Base-by-base conservation (phyloP, 257 asterid genomes). In the Salvia splendens region DNA sequence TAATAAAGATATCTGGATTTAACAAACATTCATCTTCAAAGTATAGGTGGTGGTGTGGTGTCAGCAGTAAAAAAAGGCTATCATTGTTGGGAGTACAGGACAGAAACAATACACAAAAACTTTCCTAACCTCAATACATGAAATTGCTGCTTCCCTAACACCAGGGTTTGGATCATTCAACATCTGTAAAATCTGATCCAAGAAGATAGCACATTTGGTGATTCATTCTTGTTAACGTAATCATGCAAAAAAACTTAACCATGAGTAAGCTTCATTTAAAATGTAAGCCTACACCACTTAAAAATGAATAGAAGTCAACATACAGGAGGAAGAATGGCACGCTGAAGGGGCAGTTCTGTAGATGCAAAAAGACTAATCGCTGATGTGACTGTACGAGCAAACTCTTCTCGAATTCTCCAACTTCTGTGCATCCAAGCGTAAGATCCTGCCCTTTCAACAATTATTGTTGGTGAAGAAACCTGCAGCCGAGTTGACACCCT, bases 341-440 rank as follows among this genome's bases (percentile, higher is more conserved):
- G 96, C 74, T 91, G 99, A 80, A 94, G 99, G 68, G 99, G 99
- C 47, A 94, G 85, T 81, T 94, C 98, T 0, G 98, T 94, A 50
- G 99, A 71, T 46, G 88, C 95, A 77, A 91, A 94, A 71, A 94
- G 92, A 68, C 94, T 82, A 77, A 89, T 89, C 16, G 98, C 96
- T 14, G 96, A 75, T 53, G 96, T 85, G 72, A 94, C 99, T 43
- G 99, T 94, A 5, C 96, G 90, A 65, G 97, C 95, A 77, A 90
- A 90, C 73, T 93, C 97, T 77, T 93, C 99, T 75, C 95, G 86
- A 71, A 93, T 95, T 88, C 99, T 91, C 92, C 96, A 91, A 84
- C 97, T 91, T 79, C 81, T 87, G 85, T 94, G 96, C 49, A 82
- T 75, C 99, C 98, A 94, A 70, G 98, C 98, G 76, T 85, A 80